Evolutionary conservation across 352 stramenopile species (phyloP).

Genomic region (Elongisporangium undulatum): DNA sequence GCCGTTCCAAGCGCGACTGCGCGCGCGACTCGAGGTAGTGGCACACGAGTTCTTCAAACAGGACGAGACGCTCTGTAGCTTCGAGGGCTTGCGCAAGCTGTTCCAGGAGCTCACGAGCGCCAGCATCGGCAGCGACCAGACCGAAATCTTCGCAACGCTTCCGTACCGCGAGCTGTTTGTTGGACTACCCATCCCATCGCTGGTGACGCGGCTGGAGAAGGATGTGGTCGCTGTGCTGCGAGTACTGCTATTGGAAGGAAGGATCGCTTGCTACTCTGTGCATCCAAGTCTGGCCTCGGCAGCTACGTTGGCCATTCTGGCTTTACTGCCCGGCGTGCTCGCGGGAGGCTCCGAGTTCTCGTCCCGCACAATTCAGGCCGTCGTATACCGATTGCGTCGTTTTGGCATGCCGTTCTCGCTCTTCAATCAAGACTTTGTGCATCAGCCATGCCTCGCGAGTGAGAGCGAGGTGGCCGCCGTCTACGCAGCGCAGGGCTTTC

Average conservation of each 20-base stretch:
- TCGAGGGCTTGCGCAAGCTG: slow-evolving; percentile 23
- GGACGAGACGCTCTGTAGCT: slow-evolving; percentile 11
- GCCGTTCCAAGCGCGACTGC: slow-evolving; percentile 36
- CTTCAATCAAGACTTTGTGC: slow-evolving; percentile 26
- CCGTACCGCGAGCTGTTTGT: slow-evolving; percentile 35
- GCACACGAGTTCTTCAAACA: slow-evolving; percentile 28
- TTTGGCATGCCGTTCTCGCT: slow-evolving; percentile 44
- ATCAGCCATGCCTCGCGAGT: slow-evolving; percentile 49
- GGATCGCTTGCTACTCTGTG: slow-evolving; percentile 71
- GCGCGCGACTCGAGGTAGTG: slow-evolving; percentile 24
- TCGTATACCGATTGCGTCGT: slow-evolving; percentile 30
- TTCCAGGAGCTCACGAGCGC: slow-evolving; percentile 17
- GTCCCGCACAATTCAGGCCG: slow-evolving; percentile 35
- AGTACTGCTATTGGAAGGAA: slow-evolving; percentile 68
- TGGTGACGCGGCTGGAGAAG: slow-evolving; percentile 43
- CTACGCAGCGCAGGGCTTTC: slow-evolving; percentile 31
- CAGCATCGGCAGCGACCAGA: slow-evolving; percentile 2
- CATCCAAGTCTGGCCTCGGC: slow-evolving; percentile 47
- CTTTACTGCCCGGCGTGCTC: slow-evolving; percentile 48
- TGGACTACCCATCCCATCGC: slow-evolving; percentile 36
- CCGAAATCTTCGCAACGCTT: slow-evolving; percentile 22
- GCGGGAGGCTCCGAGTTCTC: slow-evolving; percentile 23
- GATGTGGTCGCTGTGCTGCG: slow-evolving; percentile 66
- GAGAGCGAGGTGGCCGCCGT: slow-evolving; percentile 7
- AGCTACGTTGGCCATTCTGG: slow-evolving; percentile 44